phyloP scores from a whole-genome alignment of 345 rosid species.

The Barbarea vulgaris region DNA sequence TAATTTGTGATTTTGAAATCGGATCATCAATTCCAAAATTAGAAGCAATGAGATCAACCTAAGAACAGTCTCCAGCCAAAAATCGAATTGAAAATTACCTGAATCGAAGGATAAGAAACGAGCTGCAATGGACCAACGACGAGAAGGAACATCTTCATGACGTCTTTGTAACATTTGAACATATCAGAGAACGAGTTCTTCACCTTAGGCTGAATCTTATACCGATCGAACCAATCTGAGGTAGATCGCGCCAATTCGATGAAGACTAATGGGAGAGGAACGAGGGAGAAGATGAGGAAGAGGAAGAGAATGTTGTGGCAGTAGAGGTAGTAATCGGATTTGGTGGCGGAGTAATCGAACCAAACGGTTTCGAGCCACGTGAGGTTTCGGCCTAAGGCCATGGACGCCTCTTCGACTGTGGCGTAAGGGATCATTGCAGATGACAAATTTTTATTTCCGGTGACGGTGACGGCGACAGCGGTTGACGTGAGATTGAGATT shows the following conservation, averaged over 20 bases:
- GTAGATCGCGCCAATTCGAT: slow-evolving; percentile 47
- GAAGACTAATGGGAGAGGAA: slow-evolving; percentile 63
- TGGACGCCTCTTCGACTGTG: slow-evolving; percentile 60
- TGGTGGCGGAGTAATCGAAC: slow-evolving; percentile 70
- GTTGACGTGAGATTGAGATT: slow-evolving; percentile 8
- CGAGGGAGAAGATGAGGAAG: slow-evolving; percentile 62
- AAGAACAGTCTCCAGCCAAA: background rate
- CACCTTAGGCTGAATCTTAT: slow-evolving; percentile 89
- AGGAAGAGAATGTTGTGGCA: slow-evolving; percentile 70
- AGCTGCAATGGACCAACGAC: slow-evolving; percentile 74
- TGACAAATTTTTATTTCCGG: background rate
- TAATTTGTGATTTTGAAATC: background rate
- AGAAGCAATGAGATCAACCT: background rate
- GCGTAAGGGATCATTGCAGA: slow-evolving; percentile 64
- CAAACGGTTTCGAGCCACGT: slow-evolving; percentile 66
- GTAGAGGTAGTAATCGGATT: slow-evolving; percentile 77
- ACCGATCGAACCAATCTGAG: slow-evolving; percentile 44
- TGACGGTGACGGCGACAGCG: background rate
- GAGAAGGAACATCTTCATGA: slow-evolving; percentile 56
- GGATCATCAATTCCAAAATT: background rate
- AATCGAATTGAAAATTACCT: slow-evolving; percentile 45
- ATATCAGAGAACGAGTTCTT: slow-evolving; percentile 52
- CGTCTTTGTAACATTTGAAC: slow-evolving; percentile 66
- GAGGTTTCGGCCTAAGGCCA: slow-evolving; percentile 66
- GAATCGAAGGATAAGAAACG: slow-evolving; percentile 66